Conservation (phyloP, 73 alveolate species). For the Paramecium octaurelia region DNA sequence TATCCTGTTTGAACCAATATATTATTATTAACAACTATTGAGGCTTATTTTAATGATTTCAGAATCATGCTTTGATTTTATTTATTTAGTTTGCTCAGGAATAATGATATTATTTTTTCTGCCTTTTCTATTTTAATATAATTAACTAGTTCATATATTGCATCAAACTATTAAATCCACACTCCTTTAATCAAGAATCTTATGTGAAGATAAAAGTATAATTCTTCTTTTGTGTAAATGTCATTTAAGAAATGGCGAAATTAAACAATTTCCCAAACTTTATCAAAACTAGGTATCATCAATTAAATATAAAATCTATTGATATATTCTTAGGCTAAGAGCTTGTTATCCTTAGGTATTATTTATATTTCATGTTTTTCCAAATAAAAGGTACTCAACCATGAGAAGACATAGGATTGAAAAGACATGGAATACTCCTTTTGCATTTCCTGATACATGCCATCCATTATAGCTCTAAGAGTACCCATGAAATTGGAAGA, state of each 20-base stretch:
- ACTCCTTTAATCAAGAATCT: background rate
- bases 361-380: background rate
- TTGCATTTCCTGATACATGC: background rate
- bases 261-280: background rate
- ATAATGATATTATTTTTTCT: background rate
- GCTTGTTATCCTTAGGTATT: background rate
- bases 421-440: background rate
- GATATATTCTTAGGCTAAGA: background rate
- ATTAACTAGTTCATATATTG: background rate
- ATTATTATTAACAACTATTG: background rate
- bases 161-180: background rate
- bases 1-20: background rate
- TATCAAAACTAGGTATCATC: background rate
- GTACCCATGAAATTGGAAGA: background rate
- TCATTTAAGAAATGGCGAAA: conserved; percentile 19
- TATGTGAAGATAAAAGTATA: background rate
- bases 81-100: background rate
- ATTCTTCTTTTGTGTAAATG: background rate
- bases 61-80: background rate
- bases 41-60: background rate
- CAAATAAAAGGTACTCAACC: background rate
- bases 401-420: background rate
- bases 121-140: background rate
- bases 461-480: background rate
- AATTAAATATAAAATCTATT: background rate